Evolutionary conservation across 148 eudicot species (phyloP), one percentile per base, ranked within the genome.

Genomic region (Limonium bicolor): DNA sequence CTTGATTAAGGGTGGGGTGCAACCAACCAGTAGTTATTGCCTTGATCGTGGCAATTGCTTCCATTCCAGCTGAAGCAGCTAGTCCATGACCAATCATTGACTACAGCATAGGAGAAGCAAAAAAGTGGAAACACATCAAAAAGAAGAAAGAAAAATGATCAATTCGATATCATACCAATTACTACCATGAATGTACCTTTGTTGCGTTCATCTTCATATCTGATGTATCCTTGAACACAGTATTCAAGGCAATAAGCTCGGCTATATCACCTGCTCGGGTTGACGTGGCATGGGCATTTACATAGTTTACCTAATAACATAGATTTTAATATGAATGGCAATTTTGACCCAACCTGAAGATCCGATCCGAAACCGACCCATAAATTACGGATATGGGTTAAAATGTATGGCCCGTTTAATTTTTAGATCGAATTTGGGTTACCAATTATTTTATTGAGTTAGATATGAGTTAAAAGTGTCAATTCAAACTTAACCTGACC

Each of bases 11-110:
- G 14, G 84, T 72, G 31, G 85, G 85, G 48, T 77, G 80, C 51
- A 73, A 30, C 85, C 85, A 77, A 21, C 80, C 86, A 0, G 86
- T 78, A 41, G 36, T 73, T 53, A 78, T 70, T 27, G 86, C 86
- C 56, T 73, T 78, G 27, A 78, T 70, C 21, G 74, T 64, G 20
- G 72, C 77, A 42, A 78, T 78, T 21, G 80, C 86, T 70, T 78
- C 86, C 33, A 78, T 34, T 30, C 74, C 86, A 24, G 77, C 80
- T 24, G 85, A 66, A 37, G 80, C 85, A n/a, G 80, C 85, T 22
- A 77, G 76, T 2, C 69, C 76, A 47, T 77, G 85, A 6, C 85
- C 85, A 3, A 60, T 70, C 68, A 77, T 64, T 0, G 80, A 73
- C 80, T 78, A 5, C n/a, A 1, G 4, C 12, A 18, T 39, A 20